Conservation (phyloP, 176 grass and related monocot genomes). For the Cenchrus fungigraminus region DNA sequence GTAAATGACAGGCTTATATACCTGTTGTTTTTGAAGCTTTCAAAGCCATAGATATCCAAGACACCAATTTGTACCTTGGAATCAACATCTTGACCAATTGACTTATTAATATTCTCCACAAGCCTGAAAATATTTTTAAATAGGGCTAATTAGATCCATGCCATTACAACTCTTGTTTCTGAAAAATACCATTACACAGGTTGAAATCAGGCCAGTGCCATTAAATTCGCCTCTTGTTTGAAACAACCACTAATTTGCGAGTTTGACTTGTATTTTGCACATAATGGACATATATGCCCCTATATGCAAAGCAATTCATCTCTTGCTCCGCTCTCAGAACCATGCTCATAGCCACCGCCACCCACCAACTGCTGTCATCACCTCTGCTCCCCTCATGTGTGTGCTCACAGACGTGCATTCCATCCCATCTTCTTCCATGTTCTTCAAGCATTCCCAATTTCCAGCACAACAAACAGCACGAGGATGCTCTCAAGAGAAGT, state of each 20-base stretch:
- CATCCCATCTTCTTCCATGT: neutral
- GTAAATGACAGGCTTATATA: constrained; percentile 18
- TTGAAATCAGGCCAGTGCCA: neutral
- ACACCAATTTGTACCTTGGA: constrained; percentile 97
- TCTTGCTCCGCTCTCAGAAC: too few species aligned
- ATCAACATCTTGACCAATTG: constrained; percentile 91
- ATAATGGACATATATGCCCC: neutral
- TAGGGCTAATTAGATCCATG: neutral
- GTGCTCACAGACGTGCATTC: neutral
- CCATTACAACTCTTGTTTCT: neutral
- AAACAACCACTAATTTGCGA: neutral
- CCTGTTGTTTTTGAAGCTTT: constrained; percentile 98
- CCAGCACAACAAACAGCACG: neutral
- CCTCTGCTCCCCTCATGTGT: neutral
- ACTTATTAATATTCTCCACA: constrained; percentile 98
- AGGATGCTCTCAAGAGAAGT: neutral
- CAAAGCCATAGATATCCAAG: constrained; percentile 98
- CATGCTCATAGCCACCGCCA: neutral
- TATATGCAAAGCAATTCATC: too few species aligned
- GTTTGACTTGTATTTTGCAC: neutral
- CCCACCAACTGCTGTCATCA: neutral
- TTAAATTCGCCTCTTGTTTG: constrained; percentile 3
- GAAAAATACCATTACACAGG: neutral
- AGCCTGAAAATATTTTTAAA: constrained; percentile 65
- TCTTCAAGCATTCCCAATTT: neutral